Conservation (phyloP, 108 stramenopile species). For the Cylindrotheca fusiformis region DNA sequence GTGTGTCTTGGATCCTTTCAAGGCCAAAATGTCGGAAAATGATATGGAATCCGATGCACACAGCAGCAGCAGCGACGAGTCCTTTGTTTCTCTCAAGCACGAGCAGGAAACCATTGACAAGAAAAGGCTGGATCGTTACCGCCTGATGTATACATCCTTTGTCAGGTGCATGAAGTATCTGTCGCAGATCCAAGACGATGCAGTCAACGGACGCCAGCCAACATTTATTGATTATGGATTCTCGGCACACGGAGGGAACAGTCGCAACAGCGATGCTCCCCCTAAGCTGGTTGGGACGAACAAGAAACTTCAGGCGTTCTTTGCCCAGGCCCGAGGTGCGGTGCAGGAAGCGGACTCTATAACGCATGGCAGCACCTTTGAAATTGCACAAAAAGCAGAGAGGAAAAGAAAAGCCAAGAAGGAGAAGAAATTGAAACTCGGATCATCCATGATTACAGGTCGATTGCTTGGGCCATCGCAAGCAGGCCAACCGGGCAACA, state of each 20-base stretch:
- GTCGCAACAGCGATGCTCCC: conserved; percentile 2
- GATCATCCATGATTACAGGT: conserved; percentile 67
- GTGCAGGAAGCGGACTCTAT: not conserved
- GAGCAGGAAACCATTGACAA: conserved; percentile 3
- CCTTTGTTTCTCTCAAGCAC: not conserved
- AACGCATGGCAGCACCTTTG: not conserved
- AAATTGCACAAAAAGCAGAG: not conserved
- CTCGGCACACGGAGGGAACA: not conserved
- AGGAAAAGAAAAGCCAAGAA: not conserved
- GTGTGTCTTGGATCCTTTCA: conserved; percentile 77
- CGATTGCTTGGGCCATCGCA: conserved; percentile 57
- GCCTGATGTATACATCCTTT: conserved; percentile 77
- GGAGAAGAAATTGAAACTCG: conserved; percentile 38
- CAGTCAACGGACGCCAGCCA: conserved; percentile 12
- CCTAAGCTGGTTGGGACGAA: conserved; percentile 9
- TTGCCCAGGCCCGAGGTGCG: conserved; percentile 12
- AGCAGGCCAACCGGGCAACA: conserved; percentile 30
- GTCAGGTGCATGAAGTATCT: conserved; percentile 82
- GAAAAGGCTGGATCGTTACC: conserved; percentile 54
- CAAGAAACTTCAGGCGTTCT: conserved; percentile 17
- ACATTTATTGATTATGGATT: conserved; percentile 26
- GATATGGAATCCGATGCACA: not conserved
- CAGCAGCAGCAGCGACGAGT: not conserved
- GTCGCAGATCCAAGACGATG: conserved; percentile 33
- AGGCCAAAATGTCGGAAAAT: conserved; percentile 56